Evolutionary conservation across 345 rosid species (phyloP), one percentile per base, ranked within the genome.

Genomic region (Populus simonii): DNA sequence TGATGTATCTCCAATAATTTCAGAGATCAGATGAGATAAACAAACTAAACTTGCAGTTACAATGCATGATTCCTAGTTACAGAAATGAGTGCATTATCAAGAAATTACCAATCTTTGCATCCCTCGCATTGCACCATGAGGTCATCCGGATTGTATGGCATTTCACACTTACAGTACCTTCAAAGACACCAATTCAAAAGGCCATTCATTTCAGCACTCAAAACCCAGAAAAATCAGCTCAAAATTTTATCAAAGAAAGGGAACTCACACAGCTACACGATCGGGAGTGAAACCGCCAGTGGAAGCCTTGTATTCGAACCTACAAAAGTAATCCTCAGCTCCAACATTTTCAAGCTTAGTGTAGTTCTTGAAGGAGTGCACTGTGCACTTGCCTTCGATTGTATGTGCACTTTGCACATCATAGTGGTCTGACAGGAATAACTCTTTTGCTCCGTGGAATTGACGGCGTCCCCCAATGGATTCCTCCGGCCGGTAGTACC

Each of bases 401-500:
- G 97, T 91, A 80, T 92, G 91, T 1, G 93, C 97, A 71, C 97
- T 91, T 80, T 92, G 93, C 72, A 90, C 87, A 74, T 92, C 97
- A 38, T 51, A 81, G 78, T 92, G 97, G 74, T 92, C 97, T 8
- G 97, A 92, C 77, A 91, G 74, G 81, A 92, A 92, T 18, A 92
- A 86, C 78, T 91, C 97, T 82, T 91, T 92, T 2, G 95, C 92
- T 51, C 97, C 97, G 77, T 92, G 97, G 76, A 91, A 92, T 75
- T 91, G 95, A 72, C 97, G 88, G 75, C 97, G 87, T 49, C 97
- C 97, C 69, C 97, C 97, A 57, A 91, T 84, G 6, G 97, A 92
- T 83, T 92, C 97, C 87, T 92, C 95, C 4, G 97, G 97, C 15
- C 95, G 90, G 74, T 92, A 92, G 69, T 92, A 92, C 97, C 97